A percentile compares a stretch with the other conserved stretches of the same genome.
Conservation (phyloP, 179 eudicot species). For the Silene coronaria region DNA sequence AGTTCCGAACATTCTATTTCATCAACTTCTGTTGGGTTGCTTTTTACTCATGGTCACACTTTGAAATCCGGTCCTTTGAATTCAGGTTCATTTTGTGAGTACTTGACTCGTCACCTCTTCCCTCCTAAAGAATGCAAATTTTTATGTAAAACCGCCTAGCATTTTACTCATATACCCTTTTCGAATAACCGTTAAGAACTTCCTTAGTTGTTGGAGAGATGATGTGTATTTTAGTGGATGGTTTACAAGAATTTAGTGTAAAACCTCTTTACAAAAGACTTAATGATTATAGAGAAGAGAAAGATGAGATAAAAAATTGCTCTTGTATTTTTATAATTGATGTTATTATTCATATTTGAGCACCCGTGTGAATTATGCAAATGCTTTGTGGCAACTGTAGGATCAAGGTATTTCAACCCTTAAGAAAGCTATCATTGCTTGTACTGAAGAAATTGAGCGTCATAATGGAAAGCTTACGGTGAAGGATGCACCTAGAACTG, state of each 20-base stretch:
- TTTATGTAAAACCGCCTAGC: no score
- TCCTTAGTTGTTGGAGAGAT: no score
- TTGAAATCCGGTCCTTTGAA: no score
- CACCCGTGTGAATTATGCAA: not conserved
- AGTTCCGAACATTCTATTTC: not conserved
- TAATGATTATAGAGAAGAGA: not conserved
- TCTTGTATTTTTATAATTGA: not conserved
- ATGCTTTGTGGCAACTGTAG: slow-evolving; percentile 27
- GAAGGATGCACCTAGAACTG: slow-evolving; percentile 88
- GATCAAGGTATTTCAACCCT: slow-evolving; percentile 84
- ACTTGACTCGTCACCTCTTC: not conserved
- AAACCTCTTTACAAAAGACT: no score
- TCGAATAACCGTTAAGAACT: no score
- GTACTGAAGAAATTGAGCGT: slow-evolving; percentile 62
- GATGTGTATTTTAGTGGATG: no score
- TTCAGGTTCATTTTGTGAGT: no score
- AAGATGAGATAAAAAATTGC: not conserved
- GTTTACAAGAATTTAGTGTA: no score
- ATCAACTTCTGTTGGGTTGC: not conserved
- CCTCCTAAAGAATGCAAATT: not conserved
- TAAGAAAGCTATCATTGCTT: slow-evolving; percentile 63
- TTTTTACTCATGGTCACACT: not conserved
- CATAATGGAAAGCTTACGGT: slow-evolving; percentile 77
- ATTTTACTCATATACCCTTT: no score
- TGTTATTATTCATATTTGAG: not conserved